A percentile compares a stretch with the other conserved stretches of the same genome.
These are phyloP conservation scores for Talaromyces piceae DNA, from an alignment of 2,329 filamentous ascomycete species.

Conservation along the genomic window DNA sequence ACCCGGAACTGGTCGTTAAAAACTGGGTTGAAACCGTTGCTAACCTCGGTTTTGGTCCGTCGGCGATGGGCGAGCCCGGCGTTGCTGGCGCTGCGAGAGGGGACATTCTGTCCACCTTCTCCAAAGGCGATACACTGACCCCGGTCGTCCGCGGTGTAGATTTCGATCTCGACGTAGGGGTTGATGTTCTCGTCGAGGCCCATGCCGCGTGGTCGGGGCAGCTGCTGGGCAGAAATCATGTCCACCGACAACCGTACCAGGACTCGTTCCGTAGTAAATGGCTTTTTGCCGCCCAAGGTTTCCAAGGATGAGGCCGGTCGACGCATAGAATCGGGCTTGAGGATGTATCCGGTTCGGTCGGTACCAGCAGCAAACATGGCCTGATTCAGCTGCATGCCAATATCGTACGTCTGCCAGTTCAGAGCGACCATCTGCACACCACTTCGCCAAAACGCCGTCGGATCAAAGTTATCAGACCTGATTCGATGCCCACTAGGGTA, in stretches of 20 bases:
- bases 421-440: conserved; percentile 96
- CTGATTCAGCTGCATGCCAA: conserved; percentile 91
- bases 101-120: conserved; percentile 59
- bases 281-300: conserved; percentile 21
- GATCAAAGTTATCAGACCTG: conserved; percentile 88
- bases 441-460: conserved; percentile 84
- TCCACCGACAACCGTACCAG: conserved; percentile 78
- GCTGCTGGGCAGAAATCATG: conserved; percentile 87
- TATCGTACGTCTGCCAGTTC: conserved; percentile 97
- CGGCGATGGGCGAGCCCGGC: conserved; percentile 67
- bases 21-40: conserved; percentile 88
- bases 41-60: conserved; percentile 70
- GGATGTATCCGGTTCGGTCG: conserved; percentile 83
- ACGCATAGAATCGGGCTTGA: conserved; percentile 83
- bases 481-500: conserved; percentile 80
- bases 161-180: conserved; percentile 89
- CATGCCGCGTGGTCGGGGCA: conserved; percentile 72
- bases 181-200: conserved; percentile 71
- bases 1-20: conserved; percentile 77
- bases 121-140: conserved; percentile 63
- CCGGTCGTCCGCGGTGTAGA: conserved; percentile 91
- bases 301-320: conserved; percentile 18
- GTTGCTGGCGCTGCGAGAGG: conserved; percentile 56
- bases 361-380: conserved; percentile 92
- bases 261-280: conserved; percentile 65